Conservation (phyloP, 352 stramenopile genomes). For the Globisporangium barbulae region DNA sequence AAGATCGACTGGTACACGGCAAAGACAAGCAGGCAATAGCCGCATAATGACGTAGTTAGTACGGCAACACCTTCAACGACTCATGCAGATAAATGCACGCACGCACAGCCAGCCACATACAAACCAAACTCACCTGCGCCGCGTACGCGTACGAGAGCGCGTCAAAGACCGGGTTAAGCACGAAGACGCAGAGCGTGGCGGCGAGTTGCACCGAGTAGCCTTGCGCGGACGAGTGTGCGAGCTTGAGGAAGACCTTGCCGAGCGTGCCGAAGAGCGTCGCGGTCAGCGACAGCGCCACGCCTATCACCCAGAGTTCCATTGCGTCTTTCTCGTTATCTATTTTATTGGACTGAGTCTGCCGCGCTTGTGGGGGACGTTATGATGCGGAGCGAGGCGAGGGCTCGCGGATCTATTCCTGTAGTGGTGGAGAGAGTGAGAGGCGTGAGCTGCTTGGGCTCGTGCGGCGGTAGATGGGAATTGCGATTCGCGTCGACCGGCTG, state of each 20-base stretch:
- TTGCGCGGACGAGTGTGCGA: conserved; percentile 67
- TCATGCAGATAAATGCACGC: background rate
- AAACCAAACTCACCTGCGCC: conserved; percentile 45
- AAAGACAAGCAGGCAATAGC: background rate
- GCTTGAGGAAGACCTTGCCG: conserved; percentile 86
- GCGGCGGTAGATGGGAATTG: background rate
- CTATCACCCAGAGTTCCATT: conserved; percentile 58
- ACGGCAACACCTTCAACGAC: background rate
- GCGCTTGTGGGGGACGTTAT: background rate
- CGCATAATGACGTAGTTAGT: background rate
- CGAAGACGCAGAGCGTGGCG: conserved; percentile 74
- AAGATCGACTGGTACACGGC: conserved; percentile 58
- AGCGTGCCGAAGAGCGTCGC: conserved; percentile 84
- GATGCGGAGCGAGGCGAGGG: background rate
- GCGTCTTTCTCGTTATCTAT: background rate
- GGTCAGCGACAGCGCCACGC: conserved; percentile 73
- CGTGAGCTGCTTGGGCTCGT: conserved; percentile 4
- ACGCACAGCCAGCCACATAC: conserved; percentile 20
- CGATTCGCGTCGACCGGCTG: background rate
- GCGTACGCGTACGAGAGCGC: conserved; percentile 86
- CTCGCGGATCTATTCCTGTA: conserved; percentile 4
- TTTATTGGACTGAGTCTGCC: background rate
- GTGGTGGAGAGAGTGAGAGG: background rate
- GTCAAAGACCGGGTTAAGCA: conserved; percentile 85
- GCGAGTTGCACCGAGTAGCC: conserved; percentile 55